Evolutionary conservation across 192 early-diverging fungal species (phyloP).

Genomic region (Umbelopsis ramanniana): DNA sequence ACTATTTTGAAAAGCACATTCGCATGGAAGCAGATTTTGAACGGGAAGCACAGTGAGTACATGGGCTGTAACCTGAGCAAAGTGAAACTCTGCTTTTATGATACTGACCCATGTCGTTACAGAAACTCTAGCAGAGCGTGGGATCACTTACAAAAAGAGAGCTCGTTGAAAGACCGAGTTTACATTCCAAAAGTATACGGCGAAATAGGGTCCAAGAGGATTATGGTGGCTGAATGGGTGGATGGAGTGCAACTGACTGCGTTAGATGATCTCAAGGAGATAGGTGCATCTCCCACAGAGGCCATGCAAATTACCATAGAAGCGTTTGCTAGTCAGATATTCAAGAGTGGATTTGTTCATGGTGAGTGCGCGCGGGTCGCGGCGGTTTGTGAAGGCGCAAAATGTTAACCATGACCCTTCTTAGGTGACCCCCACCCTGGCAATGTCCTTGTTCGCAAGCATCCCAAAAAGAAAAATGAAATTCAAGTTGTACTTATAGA

Average conservation of each 20-base stretch:
- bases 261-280: conserved; percentile 47
- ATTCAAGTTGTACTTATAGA: conserved; percentile 73
- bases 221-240: conserved; percentile 91
- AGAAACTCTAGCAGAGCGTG: conserved; percentile 72
- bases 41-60: conserved; percentile 66
- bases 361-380: conserved; percentile 46
- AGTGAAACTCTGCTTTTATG: neutral
- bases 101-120: neutral
- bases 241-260: conserved; percentile 79
- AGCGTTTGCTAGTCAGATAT: conserved; percentile 88
- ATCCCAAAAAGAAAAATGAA: conserved; percentile 55
- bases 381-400: no score
- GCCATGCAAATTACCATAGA: conserved; percentile 79
- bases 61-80: no score
- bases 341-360: conserved; percentile 85
- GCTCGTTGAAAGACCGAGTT: conserved; percentile 50
- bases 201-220: conserved; percentile 66
- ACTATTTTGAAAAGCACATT: conserved; percentile 74
- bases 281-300: conserved; percentile 43
- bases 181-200: conserved; percentile 83
- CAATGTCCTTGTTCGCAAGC: conserved; percentile 78
- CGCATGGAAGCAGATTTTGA: conserved; percentile 88
- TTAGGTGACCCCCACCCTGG: conserved; percentile 79
- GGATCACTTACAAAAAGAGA: conserved; percentile 54
- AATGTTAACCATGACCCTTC: neutral